Evolutionary conservation across 2,329 filamentous ascomycete genomes (phyloP).

Genomic region (Monascus ruber): DNA sequence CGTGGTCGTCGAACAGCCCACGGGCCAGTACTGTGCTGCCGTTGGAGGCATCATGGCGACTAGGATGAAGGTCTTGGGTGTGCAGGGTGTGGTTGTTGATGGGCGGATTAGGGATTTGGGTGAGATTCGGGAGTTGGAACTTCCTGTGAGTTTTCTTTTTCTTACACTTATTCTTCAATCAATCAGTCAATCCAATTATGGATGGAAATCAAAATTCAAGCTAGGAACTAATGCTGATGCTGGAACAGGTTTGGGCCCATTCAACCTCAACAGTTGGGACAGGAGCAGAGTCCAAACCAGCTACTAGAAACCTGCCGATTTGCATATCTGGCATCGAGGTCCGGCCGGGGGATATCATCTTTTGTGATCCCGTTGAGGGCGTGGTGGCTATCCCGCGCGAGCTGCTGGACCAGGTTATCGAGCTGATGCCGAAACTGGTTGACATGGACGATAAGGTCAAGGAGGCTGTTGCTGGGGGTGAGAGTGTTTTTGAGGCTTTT

Average conservation of each 20-base stretch:
- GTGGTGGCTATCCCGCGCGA: conserved; percentile 56
- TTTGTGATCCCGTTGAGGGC: conserved; percentile 59
- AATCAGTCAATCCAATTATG: not conserved
- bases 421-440: conserved; percentile 44
- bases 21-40: conserved; percentile 55
- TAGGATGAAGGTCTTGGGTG: conserved; percentile 53
- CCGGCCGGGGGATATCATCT: conserved; percentile 53
- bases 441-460: conserved; percentile 51
- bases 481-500: conserved; percentile 56
- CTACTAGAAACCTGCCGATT: conserved; percentile 29
- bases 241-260: conserved; percentile 24
- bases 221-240: conserved; percentile 11
- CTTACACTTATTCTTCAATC: not conserved
- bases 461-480: conserved; percentile 51
- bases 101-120: conserved; percentile 57
- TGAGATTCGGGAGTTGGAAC: conserved; percentile 44
- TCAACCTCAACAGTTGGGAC: conserved; percentile 35
- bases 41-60: conserved; percentile 68
- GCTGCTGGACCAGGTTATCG: conserved; percentile 49
- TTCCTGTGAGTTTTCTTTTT: conserved; percentile 41
- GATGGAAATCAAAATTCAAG: not conserved
- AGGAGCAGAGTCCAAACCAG: conserved; percentile 33
- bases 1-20: conserved; percentile 55
- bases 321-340: conserved; percentile 31
- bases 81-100: conserved; percentile 53